Conservation (phyloP, 2,329 filamentous ascomycete species). For the Onygenales sp. region DNA sequence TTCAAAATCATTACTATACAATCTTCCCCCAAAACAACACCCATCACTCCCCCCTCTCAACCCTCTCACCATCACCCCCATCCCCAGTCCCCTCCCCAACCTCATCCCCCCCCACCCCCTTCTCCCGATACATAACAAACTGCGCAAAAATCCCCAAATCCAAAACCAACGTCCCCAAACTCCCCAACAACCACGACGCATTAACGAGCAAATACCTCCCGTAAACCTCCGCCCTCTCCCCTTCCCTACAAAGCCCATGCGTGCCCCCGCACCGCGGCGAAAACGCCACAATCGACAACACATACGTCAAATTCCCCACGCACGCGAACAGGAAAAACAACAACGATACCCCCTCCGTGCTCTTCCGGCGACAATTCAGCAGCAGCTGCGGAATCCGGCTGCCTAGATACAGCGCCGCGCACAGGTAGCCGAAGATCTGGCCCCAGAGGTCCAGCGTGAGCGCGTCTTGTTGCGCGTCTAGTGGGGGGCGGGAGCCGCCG, state of each 20-base stretch:
- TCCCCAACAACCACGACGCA: constrained; percentile 80
- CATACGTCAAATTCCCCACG: constrained; percentile 88
- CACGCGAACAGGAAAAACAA: constrained; percentile 96
- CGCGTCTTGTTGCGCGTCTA: constrained; percentile 24
- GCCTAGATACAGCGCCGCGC: constrained; percentile 78
- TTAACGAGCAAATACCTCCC: constrained; percentile 80
- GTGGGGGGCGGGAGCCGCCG: constrained; percentile 6
- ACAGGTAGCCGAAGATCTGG: constrained; percentile 89
- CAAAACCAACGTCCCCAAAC: constrained; percentile 73
- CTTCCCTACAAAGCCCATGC: constrained; percentile 45
- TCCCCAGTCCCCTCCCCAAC: constrained; percentile 6
- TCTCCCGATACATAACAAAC: constrained; percentile 69
- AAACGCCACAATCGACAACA: constrained; percentile 83
- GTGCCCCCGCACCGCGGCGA: constrained; percentile 56
- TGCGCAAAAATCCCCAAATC: constrained; percentile 83
- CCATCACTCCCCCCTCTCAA: neutral
- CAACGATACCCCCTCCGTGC: constrained; percentile 84
- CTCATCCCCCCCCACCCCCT: constrained; percentile 18
- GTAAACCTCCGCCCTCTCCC: constrained; percentile 61
- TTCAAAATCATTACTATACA: neutral
- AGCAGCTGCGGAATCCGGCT: constrained; percentile 83
- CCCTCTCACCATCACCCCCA: neutral
- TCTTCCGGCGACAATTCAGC: constrained; percentile 85
- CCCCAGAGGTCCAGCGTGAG: constrained; percentile 66
- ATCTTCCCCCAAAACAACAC: too few species aligned